Base-by-base conservation (phyloP, 495 filamentous ascomycete species). In the Podospora anserina region DNA sequence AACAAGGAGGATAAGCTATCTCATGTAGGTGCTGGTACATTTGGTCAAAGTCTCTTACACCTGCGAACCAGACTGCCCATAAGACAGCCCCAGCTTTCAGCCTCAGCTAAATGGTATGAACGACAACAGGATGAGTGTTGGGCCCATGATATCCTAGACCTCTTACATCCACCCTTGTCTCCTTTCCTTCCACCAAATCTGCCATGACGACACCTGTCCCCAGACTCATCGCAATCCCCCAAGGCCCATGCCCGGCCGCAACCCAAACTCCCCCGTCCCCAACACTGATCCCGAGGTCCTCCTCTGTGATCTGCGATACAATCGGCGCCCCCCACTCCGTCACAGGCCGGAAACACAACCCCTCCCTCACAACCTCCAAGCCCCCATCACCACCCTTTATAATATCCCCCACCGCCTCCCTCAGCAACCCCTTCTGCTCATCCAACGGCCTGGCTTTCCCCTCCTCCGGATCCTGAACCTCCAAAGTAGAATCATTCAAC, bases 321-420 rank as follows among this genome's bases (percentile, higher is more conserved):
- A 92, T 86, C 3, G 91, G 91, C 65, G 76, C 80, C 0, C 91
- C 91, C 54, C 80, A 83, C 5, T 75, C 69, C 26, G 88, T 88
- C 7, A 91, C 87, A 1, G 92, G 91, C 4, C 92, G 82, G 77
- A 92, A 92, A 74, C 92, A 93, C 54, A 92, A 70, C 2, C 85
- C 88, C 71, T 89, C 86, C 62, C 88, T 81, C 15, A 91, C 72
- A 28, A 92, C 77, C 65, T 91, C 83, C 53, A 92, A 54, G 64
- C 89, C 88, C 58, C 88, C 80, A 5, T 75, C 76, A 3, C 80
- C 69, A 5, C 55, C 53, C 0, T 86, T 88, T 44, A 94, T 74
- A 32, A 93, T 78, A 18, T 80, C 80, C 53, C 79, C 76, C 1
- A 88, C 87, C 16, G 86, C 85, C 23, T 76, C 74, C 64, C 83